Base-by-base conservation (phyloP, 2,329 filamentous ascomycete species). In the Paramyrothecium sp. region DNA sequence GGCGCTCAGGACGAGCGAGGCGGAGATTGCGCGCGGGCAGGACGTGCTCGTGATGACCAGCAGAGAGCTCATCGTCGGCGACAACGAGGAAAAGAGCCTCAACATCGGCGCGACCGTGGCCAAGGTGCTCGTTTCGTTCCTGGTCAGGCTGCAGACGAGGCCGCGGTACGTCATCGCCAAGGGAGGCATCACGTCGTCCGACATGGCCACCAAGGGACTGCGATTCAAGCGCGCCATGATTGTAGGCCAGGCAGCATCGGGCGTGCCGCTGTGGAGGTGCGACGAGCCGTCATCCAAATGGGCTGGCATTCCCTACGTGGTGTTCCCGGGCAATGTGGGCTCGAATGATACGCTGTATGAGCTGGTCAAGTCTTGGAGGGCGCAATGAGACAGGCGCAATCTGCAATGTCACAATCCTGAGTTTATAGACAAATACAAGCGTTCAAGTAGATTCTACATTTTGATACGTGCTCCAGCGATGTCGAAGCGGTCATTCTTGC, bases 31-130 rank as follows among this genome's bases (percentile, higher is more conserved):
- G 2, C 61, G 70, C 2, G 81, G 81, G 0, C 72, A 77, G 41
- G 83, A 87, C 53, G 81, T 84, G 1, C 70, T 87, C 0, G 71
- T 86, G 34, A 87, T 86, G 83, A 87, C 84, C 0, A 84, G 81
- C 41, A 75, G 84, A 1, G 75, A 78, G 38, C 69, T 87, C 0
- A 73, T 86, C 17, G 76, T 65, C 0, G 67, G 68, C 0, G 66
- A 65, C 0, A 80, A 86, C 58, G 81, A 79, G 34, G 68, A 76
- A 2, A 76, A 77, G 16, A 83, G 78, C 49, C 67, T 87, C 12
- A 75, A 79, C n/a, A 85, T 87, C 55, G 82, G 83, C 0, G 74
- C 77, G 1, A 74, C 72, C 0, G 77, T 87, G 11, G 83, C 83
- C 0, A 70, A 72, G 8, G 76, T 78, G 0, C 68, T 86, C 20